Evolutionary conservation across 1,139 yeast genomes (phyloP).

Genomic region (Zygosaccharomyces sapae): DNA sequence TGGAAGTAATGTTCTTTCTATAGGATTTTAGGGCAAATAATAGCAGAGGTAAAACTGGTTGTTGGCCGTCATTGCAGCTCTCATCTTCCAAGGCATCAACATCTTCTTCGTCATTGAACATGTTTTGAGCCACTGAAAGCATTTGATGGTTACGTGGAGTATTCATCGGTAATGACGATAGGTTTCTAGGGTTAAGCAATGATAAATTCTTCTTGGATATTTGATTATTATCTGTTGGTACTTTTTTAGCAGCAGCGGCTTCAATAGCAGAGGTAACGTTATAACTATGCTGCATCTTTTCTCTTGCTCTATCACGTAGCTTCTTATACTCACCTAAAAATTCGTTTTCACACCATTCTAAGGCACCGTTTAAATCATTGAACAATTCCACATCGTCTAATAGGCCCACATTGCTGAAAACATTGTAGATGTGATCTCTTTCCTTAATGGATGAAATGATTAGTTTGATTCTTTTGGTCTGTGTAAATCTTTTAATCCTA

Average conservation of each 20-base stretch:
- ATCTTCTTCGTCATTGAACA: constrained; percentile 35
- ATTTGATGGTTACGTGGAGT: constrained; percentile 42
- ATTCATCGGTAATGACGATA: constrained; percentile 34
- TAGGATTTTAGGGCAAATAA: constrained; percentile 31
- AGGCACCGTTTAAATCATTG: constrained; percentile 70
- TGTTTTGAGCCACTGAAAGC: constrained; percentile 38
- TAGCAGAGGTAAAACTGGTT: constrained; percentile 29
- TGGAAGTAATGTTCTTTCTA: constrained; percentile 38
- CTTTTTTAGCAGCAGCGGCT: constrained; percentile 11
- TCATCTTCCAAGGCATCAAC: constrained; percentile 42
- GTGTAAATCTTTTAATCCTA: constrained; percentile 73
- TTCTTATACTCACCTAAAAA: constrained; percentile 66
- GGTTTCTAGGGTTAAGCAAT: constrained; percentile 7
- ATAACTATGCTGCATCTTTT: constrained; percentile 17
- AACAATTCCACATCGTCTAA: constrained; percentile 48
- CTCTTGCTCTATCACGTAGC: constrained; percentile 29
- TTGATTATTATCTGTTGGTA: background rate
- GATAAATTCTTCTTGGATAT: constrained; percentile 1
- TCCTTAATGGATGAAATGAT: constrained; percentile 76
- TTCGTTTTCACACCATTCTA: constrained; percentile 96
- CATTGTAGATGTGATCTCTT: constrained; percentile 55
- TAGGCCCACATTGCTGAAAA: constrained; percentile 68
- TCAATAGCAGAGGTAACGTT: constrained; percentile 8
- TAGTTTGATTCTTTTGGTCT: constrained; percentile 65
- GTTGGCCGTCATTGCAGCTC: constrained; percentile 29